These are phyloP conservation scores for barley (Hordeum vulgare) DNA, from an alignment of 176 grass and related monocot species.

Conservation along the genomic window DNA sequence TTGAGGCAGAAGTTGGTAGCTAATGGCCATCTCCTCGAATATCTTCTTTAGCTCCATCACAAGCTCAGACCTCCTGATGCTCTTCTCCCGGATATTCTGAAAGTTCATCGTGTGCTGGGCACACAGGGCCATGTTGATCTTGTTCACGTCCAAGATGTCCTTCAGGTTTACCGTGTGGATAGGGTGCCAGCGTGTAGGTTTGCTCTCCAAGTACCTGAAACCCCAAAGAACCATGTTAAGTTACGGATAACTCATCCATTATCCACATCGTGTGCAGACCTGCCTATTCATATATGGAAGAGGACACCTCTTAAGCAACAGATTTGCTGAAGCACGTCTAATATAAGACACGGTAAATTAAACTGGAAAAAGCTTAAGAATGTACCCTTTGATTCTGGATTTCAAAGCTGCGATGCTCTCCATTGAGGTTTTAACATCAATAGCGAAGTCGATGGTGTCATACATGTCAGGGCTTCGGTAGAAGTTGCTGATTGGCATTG, in stretches of 20 bases:
- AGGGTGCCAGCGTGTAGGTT: conserved; percentile 78
- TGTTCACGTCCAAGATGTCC: conserved; percentile 80
- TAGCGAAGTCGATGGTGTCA: conserved; percentile 60
- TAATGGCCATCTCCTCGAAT: conserved; percentile 71
- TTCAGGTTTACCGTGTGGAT: conserved; percentile 69
- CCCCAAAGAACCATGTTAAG: background rate
- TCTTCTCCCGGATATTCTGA: conserved; percentile 84
- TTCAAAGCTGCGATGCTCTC: conserved; percentile 69
- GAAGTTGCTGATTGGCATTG: conserved; percentile 94
- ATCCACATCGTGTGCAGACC: background rate
- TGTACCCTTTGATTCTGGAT: conserved; percentile 81
- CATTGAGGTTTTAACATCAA: conserved; percentile 69
- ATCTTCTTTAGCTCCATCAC: conserved; percentile 84
- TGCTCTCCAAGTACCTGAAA: conserved; percentile 86
- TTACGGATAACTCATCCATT: background rate
- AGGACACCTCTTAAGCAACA: background rate
- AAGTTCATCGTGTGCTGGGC: conserved; percentile 93
- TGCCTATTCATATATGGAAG: background rate
- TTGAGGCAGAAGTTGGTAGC: conserved; percentile 63
- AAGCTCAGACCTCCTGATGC: conserved; percentile 68
- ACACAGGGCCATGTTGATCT: conserved; percentile 71
- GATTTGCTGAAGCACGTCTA: background rate
- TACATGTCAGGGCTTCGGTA: conserved; percentile 95
- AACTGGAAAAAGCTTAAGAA: background rate
- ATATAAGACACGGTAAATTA: background rate